Base-by-base conservation (phyloP, 106 monocot species). In the Dendrobium catenatum region DNA sequence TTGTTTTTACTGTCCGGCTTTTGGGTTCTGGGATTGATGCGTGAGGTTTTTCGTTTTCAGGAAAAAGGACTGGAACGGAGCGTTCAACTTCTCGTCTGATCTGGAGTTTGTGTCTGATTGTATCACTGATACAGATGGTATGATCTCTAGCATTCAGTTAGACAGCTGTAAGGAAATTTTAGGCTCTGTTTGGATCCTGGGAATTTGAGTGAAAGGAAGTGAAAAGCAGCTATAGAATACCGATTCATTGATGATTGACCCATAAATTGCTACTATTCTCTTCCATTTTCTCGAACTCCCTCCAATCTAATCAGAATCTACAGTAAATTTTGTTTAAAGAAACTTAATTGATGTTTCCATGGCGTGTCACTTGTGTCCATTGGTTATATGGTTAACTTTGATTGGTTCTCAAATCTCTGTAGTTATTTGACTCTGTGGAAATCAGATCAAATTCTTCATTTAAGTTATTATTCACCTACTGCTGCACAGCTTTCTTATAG, bases 71-170 rank as follows among this genome's bases (percentile, higher is more conserved):
- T 56, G 85, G 84, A 72, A 85, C 76, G 68, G 17, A 41, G 85
- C 88, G 31, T 88, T 88, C 68, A 80, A 88, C 77, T 85, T 88
- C 82, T 82, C 85, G n/a, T 24, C 49, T 15, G 77, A 88, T 72
- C 43, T 79, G 18, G 44, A 13, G 2, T 88, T 85, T 73, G 10
- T 88, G 40, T 42, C 70, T 8, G 75, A 85, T 72, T 88, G 88
- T 58, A 55, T 85, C 44, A 44, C n/a, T 26, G 49, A 76, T 49
- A 76, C 76, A 17, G 27, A 76, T 26, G 76, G 76, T 76, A 49
- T 76, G 76, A 44, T 42, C 6, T 75, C 42, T 43, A 44, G 22
- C 15, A 26, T 66, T 66, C 64, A 66, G 6, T 6, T 9, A 6
- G 8, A 26, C 22, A 66, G 64, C 64, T 66, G 70, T 4, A 0